phyloP scores from a whole-genome alignment of 352 stramenopile species.

The Phytopythium litorale region DNA sequence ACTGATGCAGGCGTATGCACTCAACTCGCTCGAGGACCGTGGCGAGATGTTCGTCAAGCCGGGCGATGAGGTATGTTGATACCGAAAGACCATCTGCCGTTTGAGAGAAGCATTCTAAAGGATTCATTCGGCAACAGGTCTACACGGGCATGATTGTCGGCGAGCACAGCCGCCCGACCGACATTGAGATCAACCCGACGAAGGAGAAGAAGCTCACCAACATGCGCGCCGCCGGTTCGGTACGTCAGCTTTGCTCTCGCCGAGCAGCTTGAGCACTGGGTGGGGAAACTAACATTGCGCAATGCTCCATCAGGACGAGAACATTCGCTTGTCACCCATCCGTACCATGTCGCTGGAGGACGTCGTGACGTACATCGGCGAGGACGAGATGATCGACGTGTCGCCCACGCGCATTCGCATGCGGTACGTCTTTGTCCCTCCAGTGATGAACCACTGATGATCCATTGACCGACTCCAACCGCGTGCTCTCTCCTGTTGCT shows the following conservation, averaged over 20 bases:
- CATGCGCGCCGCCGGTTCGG: constrained; percentile 91
- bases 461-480: too few relatives aligned
- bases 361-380: constrained; percentile 95
- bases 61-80: constrained; percentile 55
- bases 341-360: constrained; percentile 96
- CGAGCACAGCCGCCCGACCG: constrained; percentile 93
- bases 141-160: constrained; percentile 98
- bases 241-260: constrained; percentile 10
- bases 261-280: not conserved
- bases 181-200: constrained; percentile 98
- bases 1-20: constrained; percentile 80
- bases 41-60: constrained; percentile 96
- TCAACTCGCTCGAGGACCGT: constrained; percentile 90
- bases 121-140: constrained; percentile 46
- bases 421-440: constrained; percentile 19
- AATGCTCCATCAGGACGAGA: constrained; percentile 82
- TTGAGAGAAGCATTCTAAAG: not conserved
- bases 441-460: not conserved
- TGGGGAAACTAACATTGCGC: not conserved
- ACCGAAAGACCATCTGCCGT: too few relatives aligned
- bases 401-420: constrained; percentile 94
- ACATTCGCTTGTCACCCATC: constrained; percentile 91
- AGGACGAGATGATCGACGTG: constrained; percentile 99
- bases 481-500: not conserved
- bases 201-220: constrained; percentile 97